Evolutionary conservation across 768 basidiomycete genomes (phyloP).

Genomic region (Auriscalpium orientale): DNA sequence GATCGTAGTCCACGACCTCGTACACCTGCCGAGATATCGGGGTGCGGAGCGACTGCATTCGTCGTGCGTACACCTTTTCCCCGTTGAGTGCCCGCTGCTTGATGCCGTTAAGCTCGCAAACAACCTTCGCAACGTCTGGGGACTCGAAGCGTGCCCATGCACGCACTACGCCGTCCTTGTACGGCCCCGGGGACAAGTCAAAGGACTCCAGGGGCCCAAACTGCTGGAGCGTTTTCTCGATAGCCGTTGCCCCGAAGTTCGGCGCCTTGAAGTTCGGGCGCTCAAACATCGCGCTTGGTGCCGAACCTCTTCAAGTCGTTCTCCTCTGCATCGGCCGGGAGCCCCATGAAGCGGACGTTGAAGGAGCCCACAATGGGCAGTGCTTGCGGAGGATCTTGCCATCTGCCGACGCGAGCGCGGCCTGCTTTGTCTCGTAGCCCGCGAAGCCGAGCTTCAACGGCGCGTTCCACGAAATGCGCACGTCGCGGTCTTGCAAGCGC

Average conservation of each 20-base stretch:
- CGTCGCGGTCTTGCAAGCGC: conserved; percentile 42
- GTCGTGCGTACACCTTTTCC: conserved; percentile 41
- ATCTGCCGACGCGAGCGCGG: conserved; percentile 38
- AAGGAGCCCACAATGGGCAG: conserved; percentile 49
- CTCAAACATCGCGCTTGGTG: conserved; percentile 41
- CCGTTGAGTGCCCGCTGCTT: conserved; percentile 38
- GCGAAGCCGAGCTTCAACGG: conserved; percentile 51
- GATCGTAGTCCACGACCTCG: conserved; percentile 34
- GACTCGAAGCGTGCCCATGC: conserved; percentile 52
- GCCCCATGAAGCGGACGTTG: conserved; percentile 51
- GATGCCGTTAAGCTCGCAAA: conserved; percentile 41
- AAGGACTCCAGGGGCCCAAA: conserved; percentile 35
- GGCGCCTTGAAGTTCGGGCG: conserved; percentile 37
- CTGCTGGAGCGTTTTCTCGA: conserved; percentile 30
- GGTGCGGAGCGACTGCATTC: conserved; percentile 47
- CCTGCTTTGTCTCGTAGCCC: conserved; percentile 45
- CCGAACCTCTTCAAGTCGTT: conserved; percentile 39
- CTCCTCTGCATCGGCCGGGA: conserved; percentile 40
- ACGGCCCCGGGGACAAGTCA: conserved; percentile 43
- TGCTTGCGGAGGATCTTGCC: conserved; percentile 30
- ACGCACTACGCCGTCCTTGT: conserved; percentile 38
- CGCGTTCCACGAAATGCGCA: conserved; percentile 53
- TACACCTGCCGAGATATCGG: conserved; percentile 32
- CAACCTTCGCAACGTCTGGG: conserved; percentile 43
- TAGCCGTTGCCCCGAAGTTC: conserved; percentile 27